A percentile compares a stretch with the other conserved stretches of the same genome.
Evolutionary conservation across 805 yeast species (phyloP).

Genomic region (Saccharomycopsis synnaedendra): DNA sequence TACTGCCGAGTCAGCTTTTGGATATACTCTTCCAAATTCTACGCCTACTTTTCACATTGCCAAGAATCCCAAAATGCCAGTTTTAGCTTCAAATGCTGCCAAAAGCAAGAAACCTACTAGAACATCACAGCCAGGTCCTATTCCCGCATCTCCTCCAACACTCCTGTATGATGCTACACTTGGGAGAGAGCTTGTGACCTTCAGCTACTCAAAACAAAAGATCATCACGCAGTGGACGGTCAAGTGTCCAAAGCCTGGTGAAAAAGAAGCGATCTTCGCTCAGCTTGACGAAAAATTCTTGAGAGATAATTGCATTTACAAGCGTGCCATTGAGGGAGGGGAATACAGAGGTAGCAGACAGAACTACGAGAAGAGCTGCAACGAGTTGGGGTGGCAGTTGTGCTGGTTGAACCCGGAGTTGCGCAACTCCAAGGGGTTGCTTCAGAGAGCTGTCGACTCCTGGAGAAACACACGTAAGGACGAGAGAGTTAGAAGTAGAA

Average conservation of each 20-base stretch:
- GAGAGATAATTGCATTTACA: constrained; percentile 32
- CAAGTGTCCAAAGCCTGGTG: constrained; percentile 10
- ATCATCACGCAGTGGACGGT: constrained; percentile 18
- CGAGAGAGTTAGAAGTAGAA: constrained; percentile 29
- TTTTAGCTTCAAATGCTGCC: neutral
- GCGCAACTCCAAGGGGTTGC: constrained; percentile 32
- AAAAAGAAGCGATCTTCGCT: constrained; percentile 1
- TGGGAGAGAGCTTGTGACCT: constrained; percentile 23
- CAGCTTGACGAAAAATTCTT: constrained; percentile 24
- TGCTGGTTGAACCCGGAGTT: constrained; percentile 31
- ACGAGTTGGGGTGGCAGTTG: constrained; percentile 37
- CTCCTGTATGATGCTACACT: constrained; percentile 18
- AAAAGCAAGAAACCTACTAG: constrained; percentile 8
- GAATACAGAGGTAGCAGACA: constrained; percentile 34
- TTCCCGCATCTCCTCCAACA: constrained; percentile 23
- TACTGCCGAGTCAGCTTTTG: constrained; percentile 1
- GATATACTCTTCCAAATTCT: too few relatives aligned
- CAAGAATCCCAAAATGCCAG: constrained; percentile 1
- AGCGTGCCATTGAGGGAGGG: constrained; percentile 16
- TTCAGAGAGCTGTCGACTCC: constrained; percentile 40
- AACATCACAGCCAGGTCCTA: constrained; percentile 26
- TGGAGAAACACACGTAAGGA: constrained; percentile 39
- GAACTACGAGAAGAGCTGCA: constrained; percentile 35
- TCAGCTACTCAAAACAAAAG: constrained; percentile 23
- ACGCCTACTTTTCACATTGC: neutral